These are phyloP conservation scores for Diplodia sapinea DNA, from an alignment of 2,329 filamentous ascomycete genomes.

Conservation along the genomic window DNA sequence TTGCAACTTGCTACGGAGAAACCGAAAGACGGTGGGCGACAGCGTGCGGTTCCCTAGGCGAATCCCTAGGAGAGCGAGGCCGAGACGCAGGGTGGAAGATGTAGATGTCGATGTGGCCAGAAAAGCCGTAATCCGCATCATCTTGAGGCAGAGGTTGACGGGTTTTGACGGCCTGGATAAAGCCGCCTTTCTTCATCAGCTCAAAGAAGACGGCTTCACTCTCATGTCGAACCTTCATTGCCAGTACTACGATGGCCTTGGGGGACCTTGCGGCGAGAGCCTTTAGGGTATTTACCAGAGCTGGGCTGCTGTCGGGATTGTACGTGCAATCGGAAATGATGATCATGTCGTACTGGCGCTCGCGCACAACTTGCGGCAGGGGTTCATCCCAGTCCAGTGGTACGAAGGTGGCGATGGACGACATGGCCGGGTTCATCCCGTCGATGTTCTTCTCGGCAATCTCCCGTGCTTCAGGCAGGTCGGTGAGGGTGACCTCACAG, in stretches of 20 bases:
- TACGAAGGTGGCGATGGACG: conserved; percentile 54
- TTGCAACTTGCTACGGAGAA: conserved; percentile 4
- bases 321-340: conserved; percentile 76
- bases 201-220: conserved; percentile 71
- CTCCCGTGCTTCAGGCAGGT: conserved; percentile 68
- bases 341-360: conserved; percentile 62
- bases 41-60: not conserved
- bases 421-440: conserved; percentile 50
- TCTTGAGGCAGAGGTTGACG: conserved; percentile 17
- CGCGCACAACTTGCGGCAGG: conserved; percentile 48
- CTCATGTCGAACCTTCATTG: conserved; percentile 70
- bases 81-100: conserved; percentile 20
- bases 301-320: conserved; percentile 69
- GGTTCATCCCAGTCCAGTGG: conserved; percentile 69
- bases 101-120: conserved; percentile 29
- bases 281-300: conserved; percentile 64
- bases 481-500: conserved; percentile 65
- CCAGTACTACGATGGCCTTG: conserved; percentile 60
- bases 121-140: conserved; percentile 7
- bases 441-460: conserved; percentile 64
- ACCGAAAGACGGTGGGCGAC: not conserved
- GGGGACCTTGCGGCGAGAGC: conserved; percentile 57
- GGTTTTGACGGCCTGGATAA: conserved; percentile 32
- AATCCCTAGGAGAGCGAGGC: not conserved
- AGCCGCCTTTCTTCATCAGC: conserved; percentile 49